These are phyloP conservation scores for Paulownia fortunei DNA, from an alignment of 257 asterid species.

Conservation along the genomic window DNA sequence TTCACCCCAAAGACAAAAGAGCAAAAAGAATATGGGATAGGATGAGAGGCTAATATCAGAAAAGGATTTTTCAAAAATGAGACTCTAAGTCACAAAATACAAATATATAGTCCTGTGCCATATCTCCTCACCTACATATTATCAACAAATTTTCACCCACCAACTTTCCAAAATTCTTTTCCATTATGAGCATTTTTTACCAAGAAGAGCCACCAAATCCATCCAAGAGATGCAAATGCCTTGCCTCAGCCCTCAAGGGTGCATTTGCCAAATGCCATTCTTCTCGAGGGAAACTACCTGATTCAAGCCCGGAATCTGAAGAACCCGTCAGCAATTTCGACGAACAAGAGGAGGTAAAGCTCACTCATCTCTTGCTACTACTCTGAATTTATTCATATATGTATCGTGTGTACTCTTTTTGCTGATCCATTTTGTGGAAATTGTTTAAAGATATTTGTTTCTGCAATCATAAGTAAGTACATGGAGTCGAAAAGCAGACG, in stretches of 20 bases:
- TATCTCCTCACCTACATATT: slow-evolving; percentile 26
- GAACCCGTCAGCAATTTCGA: slow-evolving; percentile 40
- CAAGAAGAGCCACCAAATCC: slow-evolving; percentile 54
- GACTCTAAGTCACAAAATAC: neutral
- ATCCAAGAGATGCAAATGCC: slow-evolving; percentile 58
- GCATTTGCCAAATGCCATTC: slow-evolving; percentile 58
- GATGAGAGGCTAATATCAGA: slow-evolving; percentile 56
- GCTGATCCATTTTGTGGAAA: neutral
- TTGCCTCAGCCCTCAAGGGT: slow-evolving; percentile 54
- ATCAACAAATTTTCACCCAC: slow-evolving; percentile 23
- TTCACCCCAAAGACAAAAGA: slow-evolving; percentile 54
- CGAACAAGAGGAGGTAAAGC: slow-evolving; percentile 67
- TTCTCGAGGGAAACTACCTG: slow-evolving; percentile 38
- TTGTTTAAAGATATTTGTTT: slow-evolving; percentile 59
- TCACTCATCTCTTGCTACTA: too few relatives aligned
- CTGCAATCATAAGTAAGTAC: slow-evolving; percentile 64
- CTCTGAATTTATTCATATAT: too few relatives aligned
- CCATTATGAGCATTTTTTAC: slow-evolving; percentile 52
- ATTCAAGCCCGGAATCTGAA: slow-evolving; percentile 41
- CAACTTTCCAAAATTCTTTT: neutral
- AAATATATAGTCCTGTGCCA: slow-evolving; percentile 5
- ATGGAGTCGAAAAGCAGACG: slow-evolving; percentile 65
- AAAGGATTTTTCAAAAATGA: slow-evolving; percentile 8
- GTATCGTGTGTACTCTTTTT: neutral
- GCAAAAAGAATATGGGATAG: slow-evolving; percentile 25